Evolutionary conservation across 139 green algal species (phyloP).

Genomic region (Penium margaritaceum): DNA sequence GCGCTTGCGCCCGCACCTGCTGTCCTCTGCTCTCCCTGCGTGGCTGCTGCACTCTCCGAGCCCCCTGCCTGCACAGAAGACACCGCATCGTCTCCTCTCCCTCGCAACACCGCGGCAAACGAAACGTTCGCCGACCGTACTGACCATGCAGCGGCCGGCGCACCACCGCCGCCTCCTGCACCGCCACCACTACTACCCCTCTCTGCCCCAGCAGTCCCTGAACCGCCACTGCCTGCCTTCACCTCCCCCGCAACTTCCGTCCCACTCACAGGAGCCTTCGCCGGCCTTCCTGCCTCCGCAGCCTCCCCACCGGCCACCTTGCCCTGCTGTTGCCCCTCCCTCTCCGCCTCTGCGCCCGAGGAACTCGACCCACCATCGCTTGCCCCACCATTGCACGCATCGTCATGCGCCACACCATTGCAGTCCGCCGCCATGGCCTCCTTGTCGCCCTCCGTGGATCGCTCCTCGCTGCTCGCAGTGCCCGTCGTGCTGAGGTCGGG

Average conservation of each 20-base stretch:
- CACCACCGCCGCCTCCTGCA: not conserved
- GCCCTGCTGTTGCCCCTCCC: not conserved
- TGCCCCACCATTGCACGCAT: not conserved
- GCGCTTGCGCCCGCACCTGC: not conserved
- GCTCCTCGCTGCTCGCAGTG: not conserved
- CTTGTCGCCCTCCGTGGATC: not conserved
- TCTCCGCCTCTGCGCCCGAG: not conserved
- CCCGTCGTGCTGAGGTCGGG: not conserved
- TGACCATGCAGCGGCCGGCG: not conserved
- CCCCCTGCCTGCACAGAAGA: not conserved
- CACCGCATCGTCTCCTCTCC: not conserved
- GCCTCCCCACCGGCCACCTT: not conserved
- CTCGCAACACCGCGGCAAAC: constrained; percentile 9
- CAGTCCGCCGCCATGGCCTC: not conserved
- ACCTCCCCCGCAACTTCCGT: not conserved
- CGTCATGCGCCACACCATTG: not conserved
- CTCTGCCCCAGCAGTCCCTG: not conserved
- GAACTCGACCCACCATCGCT: not conserved
- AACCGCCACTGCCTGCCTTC: not conserved
- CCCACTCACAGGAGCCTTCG: not conserved
- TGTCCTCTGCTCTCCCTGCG: not conserved
- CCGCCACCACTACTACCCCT: not conserved
- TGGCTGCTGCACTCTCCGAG: not conserved
- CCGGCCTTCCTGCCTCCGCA: not conserved
- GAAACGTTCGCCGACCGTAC: not conserved